Percentiles rank a stretch among this genome's conserved stretches.
Evolutionary conservation across 306 rosid genomes (phyloP).

Genomic region (Lathyrus aphaca): DNA sequence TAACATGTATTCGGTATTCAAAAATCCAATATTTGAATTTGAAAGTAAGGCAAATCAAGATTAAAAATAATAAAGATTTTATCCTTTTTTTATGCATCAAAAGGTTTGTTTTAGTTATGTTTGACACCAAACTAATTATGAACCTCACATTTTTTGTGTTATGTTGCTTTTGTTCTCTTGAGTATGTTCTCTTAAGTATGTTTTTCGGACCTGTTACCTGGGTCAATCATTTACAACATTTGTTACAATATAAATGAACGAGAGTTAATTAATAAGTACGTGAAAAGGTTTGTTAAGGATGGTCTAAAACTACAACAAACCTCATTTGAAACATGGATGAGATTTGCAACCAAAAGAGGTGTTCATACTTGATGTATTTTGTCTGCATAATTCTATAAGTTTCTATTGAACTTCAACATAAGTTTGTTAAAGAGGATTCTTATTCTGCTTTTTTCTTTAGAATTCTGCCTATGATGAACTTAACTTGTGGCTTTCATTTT

Average conservation of each 20-base stretch:
- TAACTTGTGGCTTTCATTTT: conserved; percentile 32
- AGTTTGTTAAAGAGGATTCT: conserved; percentile 25
- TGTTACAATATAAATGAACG: conserved; percentile 71
- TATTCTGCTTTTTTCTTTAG: too few species aligned
- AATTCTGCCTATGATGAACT: not conserved
- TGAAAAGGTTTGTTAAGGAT: conserved; percentile 65
- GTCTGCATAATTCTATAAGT: not conserved
- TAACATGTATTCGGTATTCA: too few species aligned
- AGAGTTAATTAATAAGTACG: conserved; percentile 75
- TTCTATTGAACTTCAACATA: conserved; percentile 25
- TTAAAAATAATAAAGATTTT: too few species aligned
- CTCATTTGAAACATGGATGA: conserved; percentile 73
- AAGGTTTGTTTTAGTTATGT: conserved; percentile 29
- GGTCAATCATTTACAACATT: conserved; percentile 66
- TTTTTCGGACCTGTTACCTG: conserved; percentile 36
- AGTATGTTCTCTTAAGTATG: conserved; percentile 14
- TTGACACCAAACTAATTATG: conserved; percentile 2
- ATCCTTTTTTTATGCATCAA: too few species aligned
- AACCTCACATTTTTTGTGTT: conserved; percentile 19
- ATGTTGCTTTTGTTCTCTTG: too few species aligned
- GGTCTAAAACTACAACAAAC: conserved; percentile 77
- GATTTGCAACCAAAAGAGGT: conserved; percentile 80
- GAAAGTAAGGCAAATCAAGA: too few species aligned
- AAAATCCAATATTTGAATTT: too few species aligned
- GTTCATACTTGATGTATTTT: conserved; percentile 21